Percentiles rank a stretch among this genome's conserved stretches.
These are phyloP conservation scores for Globisporangium spinosum DNA, from an alignment of 352 stramenopile species.

Conservation along the genomic window DNA sequence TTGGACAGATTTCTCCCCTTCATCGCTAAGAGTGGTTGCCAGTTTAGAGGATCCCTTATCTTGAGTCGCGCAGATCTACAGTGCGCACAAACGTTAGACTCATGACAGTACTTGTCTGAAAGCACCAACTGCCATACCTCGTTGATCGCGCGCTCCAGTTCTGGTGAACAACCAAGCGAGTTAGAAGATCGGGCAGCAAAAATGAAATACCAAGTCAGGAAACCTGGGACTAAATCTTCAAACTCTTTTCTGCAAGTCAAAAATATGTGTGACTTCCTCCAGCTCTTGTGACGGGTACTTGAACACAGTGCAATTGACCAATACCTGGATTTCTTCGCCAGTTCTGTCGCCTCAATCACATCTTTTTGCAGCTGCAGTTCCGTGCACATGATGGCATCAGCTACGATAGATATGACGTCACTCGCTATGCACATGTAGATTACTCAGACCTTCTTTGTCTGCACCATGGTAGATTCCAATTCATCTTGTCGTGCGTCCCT, in stretches of 20 bases:
- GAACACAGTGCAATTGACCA: not conserved
- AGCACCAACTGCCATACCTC: not conserved
- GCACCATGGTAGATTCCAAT: not conserved
- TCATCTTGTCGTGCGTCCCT: not conserved
- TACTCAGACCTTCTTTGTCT: not conserved
- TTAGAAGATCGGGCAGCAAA: not conserved
- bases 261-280: not conserved
- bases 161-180: not conserved
- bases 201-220: no score
- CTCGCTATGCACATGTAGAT: no score
- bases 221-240: conserved; percentile 11
- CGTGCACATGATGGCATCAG: not conserved
- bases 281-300: not conserved
- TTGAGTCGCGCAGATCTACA: not conserved
- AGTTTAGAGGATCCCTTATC: not conserved
- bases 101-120: not conserved
- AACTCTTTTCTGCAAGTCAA: not conserved
- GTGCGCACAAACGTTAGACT: not conserved
- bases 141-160: conserved; percentile 8
- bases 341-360: not conserved
- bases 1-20: not conserved
- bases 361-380: conserved; percentile 12
- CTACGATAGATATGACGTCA: not conserved
- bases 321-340: conserved; percentile 3
- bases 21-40: not conserved